Evolutionary conservation across 345 rosid genomes (phyloP).

Genomic region (Murraya koenigii): DNA sequence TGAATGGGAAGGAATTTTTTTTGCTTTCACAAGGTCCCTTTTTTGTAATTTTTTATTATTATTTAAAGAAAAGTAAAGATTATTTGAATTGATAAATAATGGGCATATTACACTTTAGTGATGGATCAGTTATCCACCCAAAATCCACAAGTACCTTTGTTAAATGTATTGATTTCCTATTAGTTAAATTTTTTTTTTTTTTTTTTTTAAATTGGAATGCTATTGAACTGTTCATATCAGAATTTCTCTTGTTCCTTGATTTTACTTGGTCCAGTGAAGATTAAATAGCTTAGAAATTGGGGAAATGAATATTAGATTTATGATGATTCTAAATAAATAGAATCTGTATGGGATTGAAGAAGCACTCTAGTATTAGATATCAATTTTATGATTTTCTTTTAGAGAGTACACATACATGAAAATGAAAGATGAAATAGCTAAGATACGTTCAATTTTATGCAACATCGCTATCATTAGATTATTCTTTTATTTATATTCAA

Average conservation of each 20-base stretch:
- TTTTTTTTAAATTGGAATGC: background rate
- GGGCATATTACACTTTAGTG: too few species aligned
- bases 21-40: background rate
- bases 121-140: too few species aligned
- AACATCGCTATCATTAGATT: background rate
- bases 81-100: too few species aligned
- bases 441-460: background rate
- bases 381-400: background rate
- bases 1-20: background rate
- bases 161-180: too few species aligned
- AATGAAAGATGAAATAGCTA: background rate
- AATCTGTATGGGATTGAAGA: background rate
- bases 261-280: too few species aligned
- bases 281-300: too few species aligned
- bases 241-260: too few species aligned
- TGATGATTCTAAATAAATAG: background rate
- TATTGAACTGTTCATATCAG: background rate
- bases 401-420: background rate
- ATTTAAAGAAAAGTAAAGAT: too few species aligned
- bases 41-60: too few species aligned
- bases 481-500: too few species aligned
- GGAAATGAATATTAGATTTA: too few species aligned
- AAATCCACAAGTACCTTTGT: background rate
- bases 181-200: too few species aligned
- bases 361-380: background rate